Conservation (phyloP, 352 stramenopile species). For the Phytophthora cactorum region DNA sequence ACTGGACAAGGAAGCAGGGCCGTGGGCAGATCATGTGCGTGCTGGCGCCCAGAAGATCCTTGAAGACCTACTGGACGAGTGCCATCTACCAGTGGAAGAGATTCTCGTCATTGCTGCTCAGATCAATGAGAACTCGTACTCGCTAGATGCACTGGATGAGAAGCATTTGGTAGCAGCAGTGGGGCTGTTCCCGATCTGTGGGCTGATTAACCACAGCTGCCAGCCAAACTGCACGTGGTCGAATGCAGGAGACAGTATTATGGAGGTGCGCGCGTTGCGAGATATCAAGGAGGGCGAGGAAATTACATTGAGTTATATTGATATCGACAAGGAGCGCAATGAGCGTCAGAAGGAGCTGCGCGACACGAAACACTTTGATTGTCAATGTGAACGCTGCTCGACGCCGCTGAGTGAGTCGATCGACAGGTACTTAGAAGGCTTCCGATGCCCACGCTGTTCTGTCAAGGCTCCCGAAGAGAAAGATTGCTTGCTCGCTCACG, state of each 20-base stretch:
- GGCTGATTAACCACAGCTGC: constrained; percentile 60
- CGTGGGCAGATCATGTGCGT: constrained; percentile 44
- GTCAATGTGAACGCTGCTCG: constrained; percentile 47
- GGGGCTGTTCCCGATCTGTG: constrained; percentile 50
- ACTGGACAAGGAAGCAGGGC: constrained; percentile 29
- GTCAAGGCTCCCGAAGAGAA: constrained; percentile 15
- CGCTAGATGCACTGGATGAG: constrained; percentile 46
- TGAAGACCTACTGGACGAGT: constrained; percentile 43
- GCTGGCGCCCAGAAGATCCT: constrained; percentile 39
- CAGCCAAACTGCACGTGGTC: constrained; percentile 57
- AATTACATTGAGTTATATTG: constrained; percentile 59
- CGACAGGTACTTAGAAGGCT: constrained; percentile 43
- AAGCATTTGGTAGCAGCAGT: constrained; percentile 46
- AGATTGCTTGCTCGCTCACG: constrained; percentile 26
- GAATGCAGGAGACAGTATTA: constrained; percentile 43
- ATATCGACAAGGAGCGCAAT: constrained; percentile 44
- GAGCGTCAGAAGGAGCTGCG: constrained; percentile 43
- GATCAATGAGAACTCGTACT: constrained; percentile 66
- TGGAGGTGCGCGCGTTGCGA: constrained; percentile 43
- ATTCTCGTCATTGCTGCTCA: constrained; percentile 51
- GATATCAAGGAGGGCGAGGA: constrained; percentile 52
- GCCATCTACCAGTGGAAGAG: constrained; percentile 47
- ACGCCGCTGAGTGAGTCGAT: constrained; percentile 41
- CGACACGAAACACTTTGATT: constrained; percentile 60
- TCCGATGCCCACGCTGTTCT: constrained; percentile 41